A percentile compares a stretch with the other conserved stretches of the same genome.
These are phyloP conservation scores for Datisca glomerata DNA, from an alignment of 306 rosid species.

Conservation along the genomic window DNA sequence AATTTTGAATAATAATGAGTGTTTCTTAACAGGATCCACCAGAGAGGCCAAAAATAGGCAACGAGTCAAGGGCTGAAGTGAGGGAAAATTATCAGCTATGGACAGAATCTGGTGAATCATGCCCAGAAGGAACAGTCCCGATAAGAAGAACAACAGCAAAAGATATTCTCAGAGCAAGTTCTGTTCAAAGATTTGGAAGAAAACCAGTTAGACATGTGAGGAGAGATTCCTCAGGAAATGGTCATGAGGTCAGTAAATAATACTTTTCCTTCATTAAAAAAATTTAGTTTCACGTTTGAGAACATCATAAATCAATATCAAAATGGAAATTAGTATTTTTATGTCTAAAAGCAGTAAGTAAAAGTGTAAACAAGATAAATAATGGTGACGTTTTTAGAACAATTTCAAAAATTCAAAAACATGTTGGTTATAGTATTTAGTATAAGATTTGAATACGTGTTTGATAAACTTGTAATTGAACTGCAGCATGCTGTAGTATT, in stretches of 20 bases:
- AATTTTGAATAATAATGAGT: neutral
- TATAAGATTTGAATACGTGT: too few relatives aligned
- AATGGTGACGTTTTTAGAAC: too few relatives aligned
- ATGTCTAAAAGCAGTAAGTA: too few relatives aligned
- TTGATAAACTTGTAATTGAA: too few relatives aligned
- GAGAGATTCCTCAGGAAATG: constrained; percentile 81
- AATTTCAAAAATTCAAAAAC: too few relatives aligned
- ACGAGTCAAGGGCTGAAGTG: constrained; percentile 11
- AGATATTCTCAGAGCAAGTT: constrained; percentile 73
- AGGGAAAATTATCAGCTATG: constrained; percentile 54
- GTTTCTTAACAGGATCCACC: constrained; percentile 57
- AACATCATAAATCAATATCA: too few relatives aligned
- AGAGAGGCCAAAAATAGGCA: constrained; percentile 54
- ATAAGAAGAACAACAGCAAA: constrained; percentile 70
- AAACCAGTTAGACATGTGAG: constrained; percentile 48
- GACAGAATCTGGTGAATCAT: constrained; percentile 58
- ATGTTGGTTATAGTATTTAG: too few relatives aligned
- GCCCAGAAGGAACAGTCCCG: constrained; percentile 94
- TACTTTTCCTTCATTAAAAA: too few relatives aligned
- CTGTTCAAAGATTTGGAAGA: constrained; percentile 66
- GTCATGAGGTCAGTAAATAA: constrained; percentile 82
- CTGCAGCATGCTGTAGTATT: constrained; percentile 99
- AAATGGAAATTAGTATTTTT: too few relatives aligned
- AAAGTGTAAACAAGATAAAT: too few relatives aligned
- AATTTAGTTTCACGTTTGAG: too few relatives aligned